These are phyloP conservation scores for Ceratonia siliqua DNA, from an alignment of 306 rosid genomes.

Conservation along the genomic window DNA sequence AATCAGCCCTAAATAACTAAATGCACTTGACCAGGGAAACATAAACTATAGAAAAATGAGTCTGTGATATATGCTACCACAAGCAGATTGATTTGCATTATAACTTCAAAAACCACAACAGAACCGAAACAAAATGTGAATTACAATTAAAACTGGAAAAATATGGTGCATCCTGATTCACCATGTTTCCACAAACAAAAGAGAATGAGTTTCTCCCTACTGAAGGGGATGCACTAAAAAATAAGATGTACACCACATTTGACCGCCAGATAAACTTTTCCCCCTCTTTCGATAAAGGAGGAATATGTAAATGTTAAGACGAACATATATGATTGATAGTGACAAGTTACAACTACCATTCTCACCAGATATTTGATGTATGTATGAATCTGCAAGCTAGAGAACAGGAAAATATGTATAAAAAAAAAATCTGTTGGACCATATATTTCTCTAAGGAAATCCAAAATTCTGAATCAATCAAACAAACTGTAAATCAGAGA, in stretches of 20 bases:
- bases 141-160: constrained; percentile 1
- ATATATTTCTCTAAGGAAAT: constrained; percentile 2
- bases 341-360: constrained; percentile 15
- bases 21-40: background rate
- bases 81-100: background rate
- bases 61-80: background rate
- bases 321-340: background rate
- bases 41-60: background rate
- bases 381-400: background rate
- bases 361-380: constrained; percentile 12
- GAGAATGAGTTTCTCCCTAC: background rate
- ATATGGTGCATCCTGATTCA: background rate
- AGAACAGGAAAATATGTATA: constrained; percentile 10
- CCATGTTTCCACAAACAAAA: background rate
- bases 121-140: background rate
- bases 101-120: background rate
- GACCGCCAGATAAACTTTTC: background rate
- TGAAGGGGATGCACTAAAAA: background rate
- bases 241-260: background rate
- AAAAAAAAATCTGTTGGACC: background rate
- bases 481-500: constrained; percentile 22
- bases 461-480: constrained; percentile 15
- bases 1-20: constrained; percentile 13
- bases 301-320: background rate
- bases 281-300: background rate